phyloP scores from a whole-genome alignment of 331 rosid genomes.

The Prunus yedoensis region DNA sequence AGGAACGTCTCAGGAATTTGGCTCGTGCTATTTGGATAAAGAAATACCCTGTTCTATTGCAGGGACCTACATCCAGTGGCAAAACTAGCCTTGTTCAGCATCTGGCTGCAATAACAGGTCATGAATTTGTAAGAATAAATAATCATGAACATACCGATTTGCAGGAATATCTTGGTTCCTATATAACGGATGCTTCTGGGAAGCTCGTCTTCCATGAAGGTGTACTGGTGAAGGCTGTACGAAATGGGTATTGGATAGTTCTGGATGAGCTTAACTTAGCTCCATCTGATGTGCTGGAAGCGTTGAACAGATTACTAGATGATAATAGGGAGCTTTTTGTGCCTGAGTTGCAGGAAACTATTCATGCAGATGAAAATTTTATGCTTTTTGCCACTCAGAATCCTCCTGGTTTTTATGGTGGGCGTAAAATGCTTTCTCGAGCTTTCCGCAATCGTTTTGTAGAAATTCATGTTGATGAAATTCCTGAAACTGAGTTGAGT shows the following conservation, averaged over 20 bases:
- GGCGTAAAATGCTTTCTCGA: slow-evolving; percentile 91
- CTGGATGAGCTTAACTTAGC: slow-evolving; percentile 97
- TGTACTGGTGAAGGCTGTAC: slow-evolving; percentile 80
- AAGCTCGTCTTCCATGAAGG: slow-evolving; percentile 91
- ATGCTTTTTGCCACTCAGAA: slow-evolving; percentile 99
- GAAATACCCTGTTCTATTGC: slow-evolving; percentile 87
- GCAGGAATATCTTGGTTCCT: slow-evolving; percentile 93
- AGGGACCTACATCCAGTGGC: slow-evolving; percentile 98
- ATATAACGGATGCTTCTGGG: slow-evolving; percentile 69
- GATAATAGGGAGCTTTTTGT: slow-evolving; percentile 94
- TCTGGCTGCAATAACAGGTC: slow-evolving; percentile 80
- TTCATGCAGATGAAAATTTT: slow-evolving; percentile 71
- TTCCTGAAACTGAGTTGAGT: slow-evolving; percentile 79
- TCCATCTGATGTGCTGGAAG: slow-evolving; percentile 97
- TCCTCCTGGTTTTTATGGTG: slow-evolving; percentile 90
- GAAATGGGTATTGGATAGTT: slow-evolving; percentile 92
- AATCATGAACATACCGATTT: slow-evolving; percentile 98
- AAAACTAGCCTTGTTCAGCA: slow-evolving; percentile 91
- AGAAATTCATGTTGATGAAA: slow-evolving; percentile 91
- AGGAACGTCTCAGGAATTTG: slow-evolving; percentile 73
- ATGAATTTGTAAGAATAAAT: slow-evolving; percentile 79
- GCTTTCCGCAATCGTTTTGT: slow-evolving; percentile 95
- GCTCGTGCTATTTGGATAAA: slow-evolving; percentile 77
- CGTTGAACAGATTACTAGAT: slow-evolving; percentile 87
- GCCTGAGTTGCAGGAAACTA: slow-evolving; percentile 77